Conservation (phyloP, 2,329 filamentous ascomycete genomes). For the Venturia aucupariae region DNA sequence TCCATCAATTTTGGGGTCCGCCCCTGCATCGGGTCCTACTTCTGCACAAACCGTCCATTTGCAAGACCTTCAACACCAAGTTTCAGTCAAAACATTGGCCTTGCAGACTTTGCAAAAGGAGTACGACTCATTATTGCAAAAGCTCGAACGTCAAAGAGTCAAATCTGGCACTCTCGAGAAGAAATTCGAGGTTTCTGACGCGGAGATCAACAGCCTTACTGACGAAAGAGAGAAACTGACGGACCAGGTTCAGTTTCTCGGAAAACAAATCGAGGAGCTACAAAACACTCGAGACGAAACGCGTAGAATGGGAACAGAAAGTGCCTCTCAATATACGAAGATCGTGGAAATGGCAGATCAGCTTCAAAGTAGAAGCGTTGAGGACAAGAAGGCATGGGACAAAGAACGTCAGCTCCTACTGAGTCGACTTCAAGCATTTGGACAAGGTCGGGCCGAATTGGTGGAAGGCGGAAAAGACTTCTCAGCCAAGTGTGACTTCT, state of each 20-base stretch:
- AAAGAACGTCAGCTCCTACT: constrained; percentile 29
- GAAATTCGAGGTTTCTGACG: constrained; percentile 28
- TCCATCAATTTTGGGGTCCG: constrained; percentile 9
- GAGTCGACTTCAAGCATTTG: constrained; percentile 2
- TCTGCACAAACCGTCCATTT: constrained; percentile 32
- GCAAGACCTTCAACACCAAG: constrained; percentile 44
- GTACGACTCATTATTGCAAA: constrained; percentile 43
- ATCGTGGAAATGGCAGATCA: constrained; percentile 42
- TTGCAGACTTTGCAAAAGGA: constrained; percentile 46
- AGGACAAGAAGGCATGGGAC: constrained; percentile 35
- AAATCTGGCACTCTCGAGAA: constrained; percentile 42
- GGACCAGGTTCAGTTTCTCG: constrained; percentile 38
- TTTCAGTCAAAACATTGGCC: constrained; percentile 44
- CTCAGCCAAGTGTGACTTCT: background rate
- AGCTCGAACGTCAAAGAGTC: constrained; percentile 41
- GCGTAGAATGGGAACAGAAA: constrained; percentile 31
- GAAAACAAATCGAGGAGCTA: constrained; percentile 41
- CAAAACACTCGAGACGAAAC: constrained; percentile 39
- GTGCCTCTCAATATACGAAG: constrained; percentile 41
- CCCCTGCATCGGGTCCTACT: background rate
- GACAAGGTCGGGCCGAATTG: background rate
- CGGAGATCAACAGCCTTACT: constrained; percentile 40
- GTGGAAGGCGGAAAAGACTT: background rate
- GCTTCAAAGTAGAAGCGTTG: constrained; percentile 35
- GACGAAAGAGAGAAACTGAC: constrained; percentile 42